Evolutionary conservation across 1,284 basidiomycete genomes (phyloP), one percentile per base, ranked within the genome.

Genomic region (Vanrija sp.): DNA sequence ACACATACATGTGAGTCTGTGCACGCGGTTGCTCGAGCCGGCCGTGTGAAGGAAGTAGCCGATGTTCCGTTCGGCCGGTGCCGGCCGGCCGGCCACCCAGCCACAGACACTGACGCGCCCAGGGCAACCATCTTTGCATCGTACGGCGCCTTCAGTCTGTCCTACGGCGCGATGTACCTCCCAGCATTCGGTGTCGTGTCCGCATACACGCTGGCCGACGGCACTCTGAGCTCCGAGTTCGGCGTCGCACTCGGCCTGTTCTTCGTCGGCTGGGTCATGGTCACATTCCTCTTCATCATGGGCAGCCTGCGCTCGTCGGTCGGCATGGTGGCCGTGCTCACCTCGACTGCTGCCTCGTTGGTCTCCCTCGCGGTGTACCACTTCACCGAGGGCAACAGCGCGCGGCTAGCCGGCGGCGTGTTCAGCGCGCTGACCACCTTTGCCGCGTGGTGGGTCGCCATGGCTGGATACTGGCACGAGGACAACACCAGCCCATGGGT

Each of bases 71-170:
- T 34, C 34, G 34, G 34, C 34, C 34, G 34, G 34, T 5, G 12
- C 10, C 10, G 34, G 34, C 34, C 34, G 34, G 4, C 14, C 12
- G 9, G 34, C 34, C 9, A 15, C 34, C 5, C 12, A 34, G 12
- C 28, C 28, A 3, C 28, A 28, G 10, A 7, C 6, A 28, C 34
- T 34, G 34, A 34, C 34, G 10, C 34, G 10, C 34, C 7, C 10
- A 34, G 34, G 49, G 49, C 49, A 18, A 50, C 49, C 10, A 14
- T 50, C 25, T 50, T 50, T 12, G 49, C 25, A 40, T 16, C 28
- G 4, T 43, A 42, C n/a, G 49, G 49, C 25, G 49, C 49, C 18
- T 50, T 50, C 15, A 42, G 38, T 16, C 40, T 50, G 10, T 34
- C 26, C 16, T 16, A 42, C 28, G 49, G 49, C 10, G 40, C 39